A percentile compares a stretch with the other conserved stretches of the same genome.
Evolutionary conservation across 73 alveolate genomes (phyloP).

Genomic region (Paramecium biaurelia): DNA sequence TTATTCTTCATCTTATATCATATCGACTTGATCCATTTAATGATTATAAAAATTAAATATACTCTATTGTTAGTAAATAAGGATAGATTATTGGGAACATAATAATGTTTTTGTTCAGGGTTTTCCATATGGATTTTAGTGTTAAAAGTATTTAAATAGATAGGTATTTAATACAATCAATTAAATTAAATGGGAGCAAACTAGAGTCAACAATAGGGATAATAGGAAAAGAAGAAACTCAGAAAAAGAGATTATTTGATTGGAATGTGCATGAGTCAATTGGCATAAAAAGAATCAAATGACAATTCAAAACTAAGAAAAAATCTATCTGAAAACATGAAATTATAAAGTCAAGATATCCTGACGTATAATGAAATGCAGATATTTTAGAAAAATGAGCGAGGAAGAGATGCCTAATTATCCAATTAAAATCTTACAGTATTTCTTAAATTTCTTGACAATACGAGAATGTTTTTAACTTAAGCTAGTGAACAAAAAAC

Average conservation of each 20-base stretch:
- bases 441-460: neutral
- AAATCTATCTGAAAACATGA: conserved; percentile 11
- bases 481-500: neutral
- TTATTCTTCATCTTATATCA: neutral
- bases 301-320: neutral
- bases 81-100: neutral
- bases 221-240: neutral
- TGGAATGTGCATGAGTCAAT: neutral
- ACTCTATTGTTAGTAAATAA: neutral
- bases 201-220: neutral
- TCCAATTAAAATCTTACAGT: neutral
- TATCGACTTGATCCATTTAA: neutral
- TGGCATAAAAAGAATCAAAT: neutral
- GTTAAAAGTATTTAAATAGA: neutral
- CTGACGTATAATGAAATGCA: neutral
- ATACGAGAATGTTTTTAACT: neutral
- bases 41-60: neutral
- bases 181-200: conserved; percentile 32
- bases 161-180: neutral
- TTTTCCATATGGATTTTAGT: neutral
- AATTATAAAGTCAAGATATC: neutral
- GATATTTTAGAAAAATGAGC: neutral
- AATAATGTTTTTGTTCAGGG: neutral
- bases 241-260: neutral
- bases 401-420: neutral